Base-by-base conservation (phyloP, 2,329 filamentous ascomycete species). In the Fusarium luffae region DNA sequence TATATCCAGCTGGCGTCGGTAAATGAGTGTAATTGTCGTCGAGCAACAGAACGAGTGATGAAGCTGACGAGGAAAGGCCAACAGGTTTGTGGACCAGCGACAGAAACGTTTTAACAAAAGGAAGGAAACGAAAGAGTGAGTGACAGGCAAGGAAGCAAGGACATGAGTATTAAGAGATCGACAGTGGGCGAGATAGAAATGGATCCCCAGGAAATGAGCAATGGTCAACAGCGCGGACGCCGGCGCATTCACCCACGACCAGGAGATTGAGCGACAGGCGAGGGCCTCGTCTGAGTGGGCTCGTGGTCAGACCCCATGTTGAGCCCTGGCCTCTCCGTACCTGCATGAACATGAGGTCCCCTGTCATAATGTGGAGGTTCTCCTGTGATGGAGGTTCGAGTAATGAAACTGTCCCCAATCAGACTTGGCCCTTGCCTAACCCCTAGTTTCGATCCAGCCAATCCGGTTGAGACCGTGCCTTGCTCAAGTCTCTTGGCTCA, bases 381-480 rank as follows among this genome's bases (percentile, higher is more conserved):
- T 56, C 62, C 55, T 66, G 63, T 51, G 62, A 64, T 59, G 25
- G 47, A 55, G 62, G 55, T 32, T 48, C 48, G 43, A 74, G 72
- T 68, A 74, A 73, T 72, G 65, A 66, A 48, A 69, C 73, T 30
- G 51, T 66, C 51, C 52, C 76, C 75, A 77, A 77, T 77, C 66
- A 75, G 58, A 58, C 27, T 52, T 44, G 42, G 54, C 51, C 25
- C 52, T 72, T 57, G 69, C 71, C 65, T 72, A 32, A 37, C 71
- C 70, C 71, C 69, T 71, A 52, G 66, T 25, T 27, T 40, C 13
- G 27, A 46, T 49, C 44, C 62, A 62, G 54, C 74, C 74, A 75
- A 76, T 76, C 72, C 50, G 40, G 51, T 59, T 16, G 41, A 54
- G 58, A 57, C 44, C n/a, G 59, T 58, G 63, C 58, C 62, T 72